phyloP scores from a whole-genome alignment of 805 yeast genomes.

The Saccharomycopsis guyanensis region DNA sequence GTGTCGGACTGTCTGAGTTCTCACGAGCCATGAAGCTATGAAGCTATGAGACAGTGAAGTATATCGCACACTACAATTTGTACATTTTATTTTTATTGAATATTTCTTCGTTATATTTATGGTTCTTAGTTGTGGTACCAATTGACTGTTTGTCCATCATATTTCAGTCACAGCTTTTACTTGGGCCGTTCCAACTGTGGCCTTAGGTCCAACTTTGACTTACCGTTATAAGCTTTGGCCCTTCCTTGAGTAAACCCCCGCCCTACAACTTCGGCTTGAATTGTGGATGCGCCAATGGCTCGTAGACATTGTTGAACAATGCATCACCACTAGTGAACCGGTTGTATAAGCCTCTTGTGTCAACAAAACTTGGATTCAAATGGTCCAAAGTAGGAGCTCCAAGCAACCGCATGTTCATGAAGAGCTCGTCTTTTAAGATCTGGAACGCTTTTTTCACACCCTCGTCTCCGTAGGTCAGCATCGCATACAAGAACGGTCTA shows the following conservation, averaged over 20 bases:
- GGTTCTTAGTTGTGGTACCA: no score
- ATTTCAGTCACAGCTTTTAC: no score
- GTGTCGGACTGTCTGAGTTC: no score
- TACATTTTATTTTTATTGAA: no score
- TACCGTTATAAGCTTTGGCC: no score
- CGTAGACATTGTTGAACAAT: constrained; percentile 48
- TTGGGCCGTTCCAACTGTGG: no score
- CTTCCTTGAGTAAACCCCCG: neutral
- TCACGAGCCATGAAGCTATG: no score
- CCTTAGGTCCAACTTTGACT: no score
- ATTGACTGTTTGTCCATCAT: no score
- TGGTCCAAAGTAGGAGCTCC: constrained; percentile 62
- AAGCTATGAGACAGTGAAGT: no score
- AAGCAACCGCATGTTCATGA: constrained; percentile 69
- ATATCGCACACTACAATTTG: no score
- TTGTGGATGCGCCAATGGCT: constrained; percentile 43
- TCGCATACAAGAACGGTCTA: constrained; percentile 58
- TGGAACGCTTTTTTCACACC: constrained; percentile 57
- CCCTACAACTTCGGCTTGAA: constrained; percentile 32
- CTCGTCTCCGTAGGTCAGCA: constrained; percentile 53
- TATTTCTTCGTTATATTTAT: no score
- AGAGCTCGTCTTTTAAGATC: constrained; percentile 60
- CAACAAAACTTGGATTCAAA: constrained; percentile 55
- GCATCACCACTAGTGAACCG: constrained; percentile 41
- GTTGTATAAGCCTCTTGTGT: constrained; percentile 38